Base-by-base conservation (phyloP, 257 asterid genomes). In the Jacaranda mimosifolia region DNA sequence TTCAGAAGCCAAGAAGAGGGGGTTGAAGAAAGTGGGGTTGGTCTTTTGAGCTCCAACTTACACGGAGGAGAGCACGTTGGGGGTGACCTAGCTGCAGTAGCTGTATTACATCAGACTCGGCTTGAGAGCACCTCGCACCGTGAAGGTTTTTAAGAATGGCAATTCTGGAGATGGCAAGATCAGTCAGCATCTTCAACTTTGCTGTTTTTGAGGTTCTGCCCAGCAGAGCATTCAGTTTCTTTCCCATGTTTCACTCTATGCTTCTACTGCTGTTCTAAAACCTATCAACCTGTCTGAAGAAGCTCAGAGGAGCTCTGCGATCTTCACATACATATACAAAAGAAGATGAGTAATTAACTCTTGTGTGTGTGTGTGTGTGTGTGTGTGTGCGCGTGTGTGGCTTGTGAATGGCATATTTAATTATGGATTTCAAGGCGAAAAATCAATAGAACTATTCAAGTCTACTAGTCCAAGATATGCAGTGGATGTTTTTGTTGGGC, bases 131-230 rank as follows among this genome's bases (percentile, higher is more conserved):
- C 62, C 72, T 81, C 1, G 72, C 80, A 12, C 40, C 18, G 66
- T 86, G 87, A 14, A 63, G 71, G 1, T 86, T 86, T 68, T 73
- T 77, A 5, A 84, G 81, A 55, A 77, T 49, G 67, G 79, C 57
- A 35, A 86, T 84, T 48, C 90, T 82, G 1, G 86, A 77, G 58
- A 79, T 74, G 35, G 88, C 84, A 46, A 84, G 84, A 67, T 77
- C 73, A 19, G 80, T 48, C 66, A 79, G 65, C 79, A 2, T 79
- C 32, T 59, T 72, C 35, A 80, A 66, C 75, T 81, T 78, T 32
- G 70, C 18, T n/a, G 79, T 46, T 70, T 72, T 69, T 35, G 80
- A 74, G 59, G 75, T 81, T 75, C 85, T 77, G 60, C 82, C 79
- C 14, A 83, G 49, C 55, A 74, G 71, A 75, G 49, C 75, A 68